Conservation (phyloP, 306 rosid species). For the Abrus pulchellus region DNA sequence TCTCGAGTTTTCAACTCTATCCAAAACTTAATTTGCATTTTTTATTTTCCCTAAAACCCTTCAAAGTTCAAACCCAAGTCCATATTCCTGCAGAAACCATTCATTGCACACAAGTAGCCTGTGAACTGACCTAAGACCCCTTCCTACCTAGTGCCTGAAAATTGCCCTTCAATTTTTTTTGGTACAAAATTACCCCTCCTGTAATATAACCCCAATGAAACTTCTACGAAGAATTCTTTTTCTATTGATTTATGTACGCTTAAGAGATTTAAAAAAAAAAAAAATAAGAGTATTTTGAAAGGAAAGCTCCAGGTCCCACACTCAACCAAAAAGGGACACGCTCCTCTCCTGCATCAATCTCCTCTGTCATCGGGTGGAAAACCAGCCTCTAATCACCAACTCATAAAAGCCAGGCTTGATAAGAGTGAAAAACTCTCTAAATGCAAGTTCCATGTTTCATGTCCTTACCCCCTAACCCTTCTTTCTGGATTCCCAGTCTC, state of each 20-base stretch:
- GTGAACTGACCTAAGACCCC: conserved; percentile 29
- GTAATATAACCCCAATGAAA: not conserved
- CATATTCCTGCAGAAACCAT: not conserved
- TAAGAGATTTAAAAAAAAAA: not conserved
- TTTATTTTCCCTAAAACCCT: conserved; percentile 21
- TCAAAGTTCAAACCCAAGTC: not conserved
- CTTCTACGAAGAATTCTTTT: not conserved
- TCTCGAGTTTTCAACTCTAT: not conserved
- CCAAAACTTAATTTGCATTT: conserved; percentile 5
- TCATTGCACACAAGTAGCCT: not conserved
- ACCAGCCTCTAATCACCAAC: conserved; percentile 32
- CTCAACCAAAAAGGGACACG: not conserved
- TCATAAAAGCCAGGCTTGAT: not conserved
- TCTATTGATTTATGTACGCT: not conserved
- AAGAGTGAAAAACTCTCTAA: conserved; percentile 12
- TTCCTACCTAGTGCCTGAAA: conserved; percentile 21
- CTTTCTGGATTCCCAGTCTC: conserved; percentile 14
- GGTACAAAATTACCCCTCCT: no score
- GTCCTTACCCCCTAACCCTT: conserved; percentile 30
- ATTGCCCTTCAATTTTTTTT: not conserved
- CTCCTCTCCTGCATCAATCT: not conserved
- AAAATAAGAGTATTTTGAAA: not conserved
- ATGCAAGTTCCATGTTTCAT: not conserved
- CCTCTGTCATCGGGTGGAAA: conserved; percentile 6
- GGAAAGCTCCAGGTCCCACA: conserved; percentile 1